phyloP scores from a whole-genome alignment of 225 moss, liverwort and hornwort species.

The Pseudoscleropodium purum region DNA sequence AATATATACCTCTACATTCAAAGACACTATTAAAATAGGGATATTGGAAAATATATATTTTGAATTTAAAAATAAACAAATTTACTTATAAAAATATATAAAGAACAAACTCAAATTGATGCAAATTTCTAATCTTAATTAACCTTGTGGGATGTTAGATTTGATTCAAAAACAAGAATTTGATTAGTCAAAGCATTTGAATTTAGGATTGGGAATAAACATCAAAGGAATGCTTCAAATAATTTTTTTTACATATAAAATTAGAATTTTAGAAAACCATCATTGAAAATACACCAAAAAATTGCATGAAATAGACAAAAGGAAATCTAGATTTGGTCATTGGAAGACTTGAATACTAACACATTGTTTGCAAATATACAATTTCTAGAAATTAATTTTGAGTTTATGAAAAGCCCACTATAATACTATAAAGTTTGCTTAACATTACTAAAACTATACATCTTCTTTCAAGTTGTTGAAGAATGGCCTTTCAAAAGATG shows the following conservation, averaged over 20 bases:
- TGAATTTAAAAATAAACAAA: not conserved
- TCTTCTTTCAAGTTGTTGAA: not conserved
- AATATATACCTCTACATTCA: not conserved
- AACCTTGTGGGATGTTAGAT: fast-evolving
- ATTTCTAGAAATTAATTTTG: not conserved
- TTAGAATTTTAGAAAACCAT: not conserved
- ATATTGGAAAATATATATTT: not conserved
- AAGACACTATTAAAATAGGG: not conserved
- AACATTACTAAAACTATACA: not conserved
- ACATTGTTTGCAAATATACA: not conserved
- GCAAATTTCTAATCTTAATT: fast-evolving
- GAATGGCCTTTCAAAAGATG: not conserved
- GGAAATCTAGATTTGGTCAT: not conserved
- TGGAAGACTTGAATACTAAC: not conserved
- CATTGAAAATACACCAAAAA: not conserved
- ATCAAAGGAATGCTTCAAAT: not conserved
- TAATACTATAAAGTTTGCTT: not conserved
- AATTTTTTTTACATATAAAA: not conserved
- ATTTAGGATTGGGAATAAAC: not conserved
- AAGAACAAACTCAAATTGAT: not conserved
- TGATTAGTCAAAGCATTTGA: not conserved
- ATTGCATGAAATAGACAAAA: not conserved
- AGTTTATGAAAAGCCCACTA: not conserved
- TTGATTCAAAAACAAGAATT: not conserved
- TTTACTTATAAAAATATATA: not conserved